Conservation (phyloP, 116 monocot species). For the Zostera marina region DNA sequence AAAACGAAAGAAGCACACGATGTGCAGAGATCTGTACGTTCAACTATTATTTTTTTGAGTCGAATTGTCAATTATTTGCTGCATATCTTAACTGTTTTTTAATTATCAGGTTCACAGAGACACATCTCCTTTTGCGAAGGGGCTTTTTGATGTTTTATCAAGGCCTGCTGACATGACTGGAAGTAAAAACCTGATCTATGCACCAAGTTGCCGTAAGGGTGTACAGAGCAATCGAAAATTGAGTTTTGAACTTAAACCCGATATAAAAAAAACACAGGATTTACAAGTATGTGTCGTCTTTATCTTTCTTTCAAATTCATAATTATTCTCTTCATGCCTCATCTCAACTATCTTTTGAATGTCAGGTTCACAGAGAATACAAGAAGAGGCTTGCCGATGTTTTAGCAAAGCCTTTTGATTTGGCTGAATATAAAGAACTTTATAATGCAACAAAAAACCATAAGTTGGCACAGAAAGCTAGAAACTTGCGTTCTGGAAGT, state of each 20-base stretch:
- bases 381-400: not conserved
- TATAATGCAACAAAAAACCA: not conserved
- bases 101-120: not conserved
- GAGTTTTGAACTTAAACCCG: not conserved
- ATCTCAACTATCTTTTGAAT: not conserved
- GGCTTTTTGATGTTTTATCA: not conserved
- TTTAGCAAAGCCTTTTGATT: conserved; percentile 3
- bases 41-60: not conserved
- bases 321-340: not conserved
- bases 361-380: not conserved
- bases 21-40: not conserved
- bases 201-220: not conserved
- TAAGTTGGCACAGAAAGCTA: not conserved
- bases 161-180: conserved; percentile 1
- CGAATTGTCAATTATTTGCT: not conserved
- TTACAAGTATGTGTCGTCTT: not conserved
- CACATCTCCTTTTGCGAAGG: not conserved
- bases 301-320: not conserved
- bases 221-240: not conserved
- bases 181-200: not conserved
- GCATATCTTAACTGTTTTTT: not conserved
- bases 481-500: not conserved
- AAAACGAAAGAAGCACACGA: not conserved
- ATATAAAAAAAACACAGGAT: not conserved
- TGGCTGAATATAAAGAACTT: not conserved